phyloP scores from a whole-genome alignment of 306 rosid species.

The Citrullus mucosospermus region DNA sequence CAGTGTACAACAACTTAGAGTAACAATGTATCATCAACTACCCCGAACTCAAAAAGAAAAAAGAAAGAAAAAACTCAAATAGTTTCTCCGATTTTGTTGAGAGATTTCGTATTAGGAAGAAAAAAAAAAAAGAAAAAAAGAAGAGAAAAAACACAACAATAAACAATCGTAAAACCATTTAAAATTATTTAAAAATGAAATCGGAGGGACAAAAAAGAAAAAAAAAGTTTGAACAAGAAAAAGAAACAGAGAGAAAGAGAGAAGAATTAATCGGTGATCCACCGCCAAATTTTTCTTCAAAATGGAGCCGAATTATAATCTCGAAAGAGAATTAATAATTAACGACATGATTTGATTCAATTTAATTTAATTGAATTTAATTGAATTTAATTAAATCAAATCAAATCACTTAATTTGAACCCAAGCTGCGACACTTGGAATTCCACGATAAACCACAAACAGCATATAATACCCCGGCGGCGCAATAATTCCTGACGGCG shows the following conservation, averaged over 20 bases:
- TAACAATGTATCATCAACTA: no score
- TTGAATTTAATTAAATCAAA: not conserved
- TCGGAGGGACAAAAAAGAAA: not conserved
- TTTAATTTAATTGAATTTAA: not conserved
- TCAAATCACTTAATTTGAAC: conserved; percentile 20
- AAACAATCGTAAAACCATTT: not conserved
- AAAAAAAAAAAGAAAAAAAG: not conserved
- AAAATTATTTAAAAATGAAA: not conserved
- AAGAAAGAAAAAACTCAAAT: no score
- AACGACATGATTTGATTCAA: not conserved
- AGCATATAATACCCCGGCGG: conserved; percentile 74
- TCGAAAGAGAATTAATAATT: not conserved
- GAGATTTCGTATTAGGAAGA: not conserved
- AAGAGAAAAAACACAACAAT: not conserved
- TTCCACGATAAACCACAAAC: conserved; percentile 58
- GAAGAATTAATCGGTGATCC: not conserved
- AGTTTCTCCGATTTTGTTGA: no score
- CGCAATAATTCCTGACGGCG: conserved; percentile 27
- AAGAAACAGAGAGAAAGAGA: not conserved
- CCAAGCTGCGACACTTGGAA: conserved; percentile 65
- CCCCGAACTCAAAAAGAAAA: no score
- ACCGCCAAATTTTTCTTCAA: not conserved
- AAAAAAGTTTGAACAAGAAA: no score
- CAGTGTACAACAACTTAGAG: no score
- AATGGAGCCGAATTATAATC: not conserved